These are phyloP conservation scores for Apiospora sp. DNA, from an alignment of 2,329 filamentous ascomycete genomes.

Conservation along the genomic window DNA sequence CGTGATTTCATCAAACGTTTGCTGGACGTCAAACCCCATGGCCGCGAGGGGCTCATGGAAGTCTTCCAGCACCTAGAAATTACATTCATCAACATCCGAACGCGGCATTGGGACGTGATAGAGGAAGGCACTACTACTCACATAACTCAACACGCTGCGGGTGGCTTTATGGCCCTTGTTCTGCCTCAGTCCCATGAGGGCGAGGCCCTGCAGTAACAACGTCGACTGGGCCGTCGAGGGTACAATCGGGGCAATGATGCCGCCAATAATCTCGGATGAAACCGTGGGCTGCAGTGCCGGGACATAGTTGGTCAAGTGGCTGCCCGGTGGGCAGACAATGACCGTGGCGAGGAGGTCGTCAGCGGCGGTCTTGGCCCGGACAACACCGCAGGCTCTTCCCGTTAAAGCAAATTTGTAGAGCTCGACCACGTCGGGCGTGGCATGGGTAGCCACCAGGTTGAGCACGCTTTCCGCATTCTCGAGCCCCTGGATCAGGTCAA, in stretches of 20 bases:
- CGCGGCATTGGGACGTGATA: too few species aligned
- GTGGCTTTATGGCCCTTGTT: slow-evolving; percentile 80
- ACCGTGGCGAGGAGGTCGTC: slow-evolving; percentile 80
- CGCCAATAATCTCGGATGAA: slow-evolving; percentile 65
- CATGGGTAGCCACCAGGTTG: slow-evolving; percentile 75
- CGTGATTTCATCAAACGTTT: slow-evolving; percentile 43
- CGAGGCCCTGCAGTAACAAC: slow-evolving; percentile 77
- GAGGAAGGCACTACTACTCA: too few species aligned
- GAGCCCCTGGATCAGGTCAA: slow-evolving; percentile 83
- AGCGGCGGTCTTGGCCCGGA: slow-evolving; percentile 77
- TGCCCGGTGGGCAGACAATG: slow-evolving; percentile 77
- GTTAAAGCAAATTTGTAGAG: slow-evolving; percentile 80
- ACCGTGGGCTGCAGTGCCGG: slow-evolving; percentile 70
- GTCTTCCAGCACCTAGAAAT: slow-evolving; percentile 42
- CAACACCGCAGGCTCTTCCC: slow-evolving; percentile 80
- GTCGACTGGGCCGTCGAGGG: slow-evolving; percentile 73
- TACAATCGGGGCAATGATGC: slow-evolving; percentile 82
- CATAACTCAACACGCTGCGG: slow-evolving; percentile 81
- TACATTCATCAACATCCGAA: slow-evolving; percentile 34
- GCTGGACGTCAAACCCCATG: slow-evolving; percentile 45
- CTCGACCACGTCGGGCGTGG: slow-evolving; percentile 79
- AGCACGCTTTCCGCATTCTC: slow-evolving; percentile 79
- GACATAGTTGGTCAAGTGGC: slow-evolving; percentile 72
- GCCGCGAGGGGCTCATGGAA: slow-evolving; percentile 40
- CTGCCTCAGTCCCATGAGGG: slow-evolving; percentile 81